Percentiles rank a stretch among this genome's conserved stretches.
Evolutionary conservation across 208 protist genomes (phyloP).

Genomic region (Leishmania arabica): DNA sequence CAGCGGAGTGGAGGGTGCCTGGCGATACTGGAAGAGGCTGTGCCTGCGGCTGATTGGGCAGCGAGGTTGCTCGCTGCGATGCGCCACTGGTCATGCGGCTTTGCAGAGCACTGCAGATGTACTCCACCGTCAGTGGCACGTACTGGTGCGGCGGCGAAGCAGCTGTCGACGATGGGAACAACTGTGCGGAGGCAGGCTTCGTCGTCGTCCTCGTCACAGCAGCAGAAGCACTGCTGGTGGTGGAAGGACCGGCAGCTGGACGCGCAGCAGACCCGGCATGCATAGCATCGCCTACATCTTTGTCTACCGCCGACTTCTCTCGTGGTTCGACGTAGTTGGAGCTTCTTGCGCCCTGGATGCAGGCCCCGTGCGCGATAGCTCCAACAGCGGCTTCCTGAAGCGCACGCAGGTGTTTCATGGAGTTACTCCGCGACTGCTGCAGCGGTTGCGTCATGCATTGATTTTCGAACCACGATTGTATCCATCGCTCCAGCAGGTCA

Average conservation of each 20-base stretch:
- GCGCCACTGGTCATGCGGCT: conserved; percentile 12
- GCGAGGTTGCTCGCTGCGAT: neutral
- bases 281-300: neutral
- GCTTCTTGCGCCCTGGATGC: neutral
- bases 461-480: conserved; percentile 34
- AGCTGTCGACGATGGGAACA: neutral
- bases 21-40: neutral
- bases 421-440: neutral
- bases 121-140: conserved; percentile 9
- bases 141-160: conserved; percentile 9
- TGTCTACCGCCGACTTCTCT: neutral
- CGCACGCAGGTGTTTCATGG: neutral
- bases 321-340: neutral
- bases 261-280: neutral
- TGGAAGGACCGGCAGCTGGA: neutral
- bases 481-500: conserved; percentile 27
- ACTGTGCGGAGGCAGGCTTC: neutral
- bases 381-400: neutral
- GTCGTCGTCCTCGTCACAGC: neutral
- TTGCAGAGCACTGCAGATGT: neutral
- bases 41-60: neutral
- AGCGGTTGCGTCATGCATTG: neutral
- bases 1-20: neutral
- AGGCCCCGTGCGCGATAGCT: neutral
- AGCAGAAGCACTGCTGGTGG: neutral